Percentiles rank a stretch among this genome's conserved stretches.
phyloP scores from a whole-genome alignment of 2,329 filamentous ascomycete species.

The Botryotinia calthae region DNA sequence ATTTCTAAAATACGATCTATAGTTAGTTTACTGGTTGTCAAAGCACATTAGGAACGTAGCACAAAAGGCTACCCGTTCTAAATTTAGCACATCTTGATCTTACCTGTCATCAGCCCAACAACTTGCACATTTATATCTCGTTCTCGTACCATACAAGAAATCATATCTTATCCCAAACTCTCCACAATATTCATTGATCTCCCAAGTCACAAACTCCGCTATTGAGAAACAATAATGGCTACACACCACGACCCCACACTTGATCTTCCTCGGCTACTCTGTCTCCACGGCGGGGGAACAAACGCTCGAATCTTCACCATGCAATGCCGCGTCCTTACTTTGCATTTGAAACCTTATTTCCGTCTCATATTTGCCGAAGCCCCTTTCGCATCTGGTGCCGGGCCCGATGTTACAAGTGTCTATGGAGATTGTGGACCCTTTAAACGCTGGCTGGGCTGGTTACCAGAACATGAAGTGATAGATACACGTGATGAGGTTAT shows the following conservation, averaged over 20 bases:
- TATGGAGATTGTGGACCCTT: conserved; percentile 68
- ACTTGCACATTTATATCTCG: background rate
- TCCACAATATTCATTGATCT: background rate
- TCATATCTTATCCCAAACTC: background rate
- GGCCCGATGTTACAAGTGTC: conserved; percentile 60
- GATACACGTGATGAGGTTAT: conserved; percentile 45
- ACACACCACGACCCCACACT: conserved; percentile 19
- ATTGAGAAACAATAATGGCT: background rate
- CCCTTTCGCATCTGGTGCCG: conserved; percentile 61
- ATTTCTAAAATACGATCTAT: background rate
- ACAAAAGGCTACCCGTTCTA: conserved; percentile 5
- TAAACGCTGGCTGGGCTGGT: conserved; percentile 61
- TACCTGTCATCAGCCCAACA: background rate
- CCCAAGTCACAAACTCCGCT: no score
- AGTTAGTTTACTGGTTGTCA: background rate
- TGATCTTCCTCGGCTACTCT: conserved; percentile 63
- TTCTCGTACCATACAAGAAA: background rate
- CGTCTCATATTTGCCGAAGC: conserved; percentile 71
- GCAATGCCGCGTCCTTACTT: conserved; percentile 56
- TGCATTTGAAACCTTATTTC: conserved; percentile 45
- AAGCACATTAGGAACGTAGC: background rate
- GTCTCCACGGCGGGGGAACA: conserved; percentile 76
- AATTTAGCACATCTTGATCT: background rate
- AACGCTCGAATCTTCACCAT: conserved; percentile 67
- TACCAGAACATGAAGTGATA: conserved; percentile 50